Evolutionary conservation across 2,329 filamentous ascomycete species (phyloP).

Genomic region (Claviceps humidiphila): DNA sequence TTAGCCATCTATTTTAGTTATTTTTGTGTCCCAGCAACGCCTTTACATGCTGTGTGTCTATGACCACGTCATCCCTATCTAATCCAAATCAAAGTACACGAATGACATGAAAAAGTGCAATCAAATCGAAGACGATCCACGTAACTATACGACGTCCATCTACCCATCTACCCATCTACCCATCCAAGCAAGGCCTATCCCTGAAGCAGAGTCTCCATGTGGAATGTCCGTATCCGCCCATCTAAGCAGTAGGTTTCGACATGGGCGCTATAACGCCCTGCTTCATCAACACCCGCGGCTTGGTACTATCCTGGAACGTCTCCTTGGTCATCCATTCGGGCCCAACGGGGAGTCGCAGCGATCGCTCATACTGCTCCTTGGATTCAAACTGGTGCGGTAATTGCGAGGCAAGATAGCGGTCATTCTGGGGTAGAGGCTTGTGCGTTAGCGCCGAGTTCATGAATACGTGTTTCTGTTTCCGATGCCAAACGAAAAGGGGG

Average conservation of each 20-base stretch:
- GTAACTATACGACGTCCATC: too few relatives aligned
- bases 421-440: constrained; percentile 43
- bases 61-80: too few relatives aligned
- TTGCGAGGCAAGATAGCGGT: constrained; percentile 70
- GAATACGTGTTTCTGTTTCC: not conserved
- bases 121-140: too few relatives aligned
- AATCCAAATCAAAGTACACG: too few relatives aligned
- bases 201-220: not conserved
- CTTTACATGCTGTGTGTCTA: too few relatives aligned
- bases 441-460: not conserved
- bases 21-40: too few relatives aligned
- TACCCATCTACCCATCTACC: too few relatives aligned
- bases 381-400: constrained; percentile 87
- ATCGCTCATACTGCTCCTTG: constrained; percentile 78
- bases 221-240: not conserved
- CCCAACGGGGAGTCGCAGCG: constrained; percentile 73
- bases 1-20: too few relatives aligned
- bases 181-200: too few relatives aligned
- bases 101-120: too few relatives aligned
- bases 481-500: not conserved
- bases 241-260: constrained; percentile 52
- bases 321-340: constrained; percentile 96
- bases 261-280: constrained; percentile 82
- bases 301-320: constrained; percentile 78
- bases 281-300: constrained; percentile 81